These are phyloP conservation scores for Pugionium dolabratum DNA, from an alignment of 345 rosid species.

Conservation along the genomic window DNA sequence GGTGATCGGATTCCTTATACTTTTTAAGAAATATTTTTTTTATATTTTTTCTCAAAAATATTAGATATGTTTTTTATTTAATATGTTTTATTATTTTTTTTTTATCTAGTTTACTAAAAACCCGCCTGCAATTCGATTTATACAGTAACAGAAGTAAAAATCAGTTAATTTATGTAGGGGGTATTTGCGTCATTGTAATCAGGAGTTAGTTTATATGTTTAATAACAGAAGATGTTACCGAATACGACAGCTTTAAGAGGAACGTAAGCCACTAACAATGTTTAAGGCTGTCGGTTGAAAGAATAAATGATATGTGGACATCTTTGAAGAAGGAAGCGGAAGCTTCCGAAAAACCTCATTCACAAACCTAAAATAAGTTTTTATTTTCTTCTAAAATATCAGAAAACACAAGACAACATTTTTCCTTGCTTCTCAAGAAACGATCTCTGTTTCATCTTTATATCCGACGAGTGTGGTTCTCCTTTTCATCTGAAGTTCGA, in stretches of 20 bases:
- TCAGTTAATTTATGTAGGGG: neutral
- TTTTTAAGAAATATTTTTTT: no score
- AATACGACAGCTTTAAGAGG: constrained; percentile 39
- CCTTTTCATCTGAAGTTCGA: constrained; percentile 69
- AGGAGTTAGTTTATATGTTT: constrained; percentile 14
- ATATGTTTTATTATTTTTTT: no score
- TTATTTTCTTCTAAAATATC: neutral
- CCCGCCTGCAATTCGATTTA: no score
- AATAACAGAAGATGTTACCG: constrained; percentile 21
- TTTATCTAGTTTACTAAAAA: no score
- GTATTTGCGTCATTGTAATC: constrained; percentile 1
- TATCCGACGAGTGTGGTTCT: constrained; percentile 50
- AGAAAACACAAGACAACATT: neutral
- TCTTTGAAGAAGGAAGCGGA: neutral
- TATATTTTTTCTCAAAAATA: no score
- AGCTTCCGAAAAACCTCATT: neutral
- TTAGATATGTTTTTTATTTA: no score
- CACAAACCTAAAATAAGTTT: constrained; percentile 16
- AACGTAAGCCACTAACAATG: constrained; percentile 39
- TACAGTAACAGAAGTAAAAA: no score
- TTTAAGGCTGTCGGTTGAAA: constrained; percentile 38
- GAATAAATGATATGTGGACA: neutral
- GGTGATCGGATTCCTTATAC: no score
- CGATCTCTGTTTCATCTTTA: constrained; percentile 28
- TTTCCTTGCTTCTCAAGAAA: constrained; percentile 22